Conservation (phyloP, 2,329 filamentous ascomycete species). For the Zarea fungicola region DNA sequence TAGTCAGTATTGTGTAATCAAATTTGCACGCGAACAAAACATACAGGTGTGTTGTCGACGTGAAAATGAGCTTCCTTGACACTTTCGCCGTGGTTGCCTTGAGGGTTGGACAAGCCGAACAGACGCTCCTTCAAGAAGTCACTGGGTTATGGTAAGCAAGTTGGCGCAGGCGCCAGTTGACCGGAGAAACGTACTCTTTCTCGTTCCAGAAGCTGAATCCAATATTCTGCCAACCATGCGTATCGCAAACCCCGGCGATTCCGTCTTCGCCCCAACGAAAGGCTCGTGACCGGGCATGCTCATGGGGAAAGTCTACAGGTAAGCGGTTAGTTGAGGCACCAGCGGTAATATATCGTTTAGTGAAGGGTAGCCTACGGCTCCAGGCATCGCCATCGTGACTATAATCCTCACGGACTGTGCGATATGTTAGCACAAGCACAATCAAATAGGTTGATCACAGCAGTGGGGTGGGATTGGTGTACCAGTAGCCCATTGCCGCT, state of each 20-base stretch:
- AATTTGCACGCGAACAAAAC: constrained; percentile 18
- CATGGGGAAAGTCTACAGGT: constrained; percentile 81
- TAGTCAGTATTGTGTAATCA: constrained; percentile 23
- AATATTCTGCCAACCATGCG: constrained; percentile 86
- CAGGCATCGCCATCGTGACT: constrained; percentile 85
- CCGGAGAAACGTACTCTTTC: constrained; percentile 64
- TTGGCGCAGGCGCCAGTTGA: neutral
- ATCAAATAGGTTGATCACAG: neutral
- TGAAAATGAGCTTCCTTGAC: constrained; percentile 97
- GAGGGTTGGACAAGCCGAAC: constrained; percentile 91
- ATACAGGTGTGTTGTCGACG: constrained; percentile 80
- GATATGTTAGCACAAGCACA: constrained; percentile 16
- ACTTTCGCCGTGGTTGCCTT: constrained; percentile 95
- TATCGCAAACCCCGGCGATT: constrained; percentile 89
- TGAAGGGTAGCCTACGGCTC: constrained; percentile 62
- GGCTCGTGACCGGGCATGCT: constrained; percentile 80
- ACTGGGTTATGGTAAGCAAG: constrained; percentile 47
- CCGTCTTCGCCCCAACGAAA: constrained; percentile 97
- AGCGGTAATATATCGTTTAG: constrained; percentile 21
- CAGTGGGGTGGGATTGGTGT: constrained; percentile 18
- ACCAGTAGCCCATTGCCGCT: constrained; percentile 95
- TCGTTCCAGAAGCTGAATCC: constrained; percentile 98
- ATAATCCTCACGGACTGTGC: constrained; percentile 82
- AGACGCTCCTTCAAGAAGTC: constrained; percentile 91
- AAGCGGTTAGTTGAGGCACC: constrained; percentile 7